phyloP scores from a whole-genome alignment of 768 basidiomycete species.

The Tulasnella sp. region DNA sequence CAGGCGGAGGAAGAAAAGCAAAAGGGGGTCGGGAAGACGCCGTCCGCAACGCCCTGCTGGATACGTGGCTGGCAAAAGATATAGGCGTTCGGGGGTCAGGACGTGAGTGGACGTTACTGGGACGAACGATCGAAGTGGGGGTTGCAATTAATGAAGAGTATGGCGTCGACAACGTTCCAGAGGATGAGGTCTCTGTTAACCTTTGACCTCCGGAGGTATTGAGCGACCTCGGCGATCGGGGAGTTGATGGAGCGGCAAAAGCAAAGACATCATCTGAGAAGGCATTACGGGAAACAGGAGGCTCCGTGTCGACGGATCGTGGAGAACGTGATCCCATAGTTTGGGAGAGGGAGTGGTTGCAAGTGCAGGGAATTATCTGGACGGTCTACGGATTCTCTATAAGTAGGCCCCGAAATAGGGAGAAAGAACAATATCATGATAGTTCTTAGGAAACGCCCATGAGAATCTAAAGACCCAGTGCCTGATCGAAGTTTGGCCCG shows the following conservation, averaged over 20 bases:
- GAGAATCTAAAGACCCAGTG: background rate
- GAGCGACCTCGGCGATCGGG: background rate
- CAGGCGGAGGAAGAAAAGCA: background rate
- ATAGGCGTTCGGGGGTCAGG: background rate
- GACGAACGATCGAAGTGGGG: background rate
- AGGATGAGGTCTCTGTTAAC: background rate
- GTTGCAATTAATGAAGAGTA: background rate
- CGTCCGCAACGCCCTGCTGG: background rate
- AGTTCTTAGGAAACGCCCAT: background rate
- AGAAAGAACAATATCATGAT: background rate
- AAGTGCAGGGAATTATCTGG: background rate
- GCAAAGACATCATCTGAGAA: background rate
- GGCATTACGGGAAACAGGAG: background rate
- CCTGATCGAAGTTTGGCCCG: background rate
- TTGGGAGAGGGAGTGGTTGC: background rate
- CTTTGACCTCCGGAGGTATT: background rate
- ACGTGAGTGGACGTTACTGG: background rate
- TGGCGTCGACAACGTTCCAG: background rate
- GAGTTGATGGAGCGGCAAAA: background rate
- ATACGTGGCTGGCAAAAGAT: background rate
- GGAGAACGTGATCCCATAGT: background rate
- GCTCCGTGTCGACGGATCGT: background rate
- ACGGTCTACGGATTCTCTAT: background rate
- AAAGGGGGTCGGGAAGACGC: background rate
- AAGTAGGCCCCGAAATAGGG: background rate